A percentile compares a stretch with the other conserved stretches of the same genome.
These are phyloP conservation scores for Zarea fungicola DNA, from an alignment of 2,329 filamentous ascomycete genomes.

Conservation along the genomic window DNA sequence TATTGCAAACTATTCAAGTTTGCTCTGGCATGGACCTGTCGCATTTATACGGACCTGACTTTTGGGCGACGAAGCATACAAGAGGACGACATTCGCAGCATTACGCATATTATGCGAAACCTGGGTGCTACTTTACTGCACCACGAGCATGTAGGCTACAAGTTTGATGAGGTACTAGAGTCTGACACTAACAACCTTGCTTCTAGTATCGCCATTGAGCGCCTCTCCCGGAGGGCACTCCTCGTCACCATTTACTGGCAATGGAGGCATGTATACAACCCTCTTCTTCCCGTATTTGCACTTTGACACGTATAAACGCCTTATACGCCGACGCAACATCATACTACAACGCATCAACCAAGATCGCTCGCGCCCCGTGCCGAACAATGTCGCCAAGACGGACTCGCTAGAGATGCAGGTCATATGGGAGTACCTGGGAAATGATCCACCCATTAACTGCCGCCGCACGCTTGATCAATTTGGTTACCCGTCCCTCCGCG, in stretches of 20 bases:
- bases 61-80: constrained; percentile 44
- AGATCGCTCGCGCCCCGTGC: constrained; percentile 51
- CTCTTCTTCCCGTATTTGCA: constrained; percentile 57
- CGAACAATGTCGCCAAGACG: constrained; percentile 46
- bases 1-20: constrained; percentile 39
- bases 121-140: constrained; percentile 43
- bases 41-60: constrained; percentile 40
- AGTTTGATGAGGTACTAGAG: too few relatives aligned
- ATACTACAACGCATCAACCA: constrained; percentile 48
- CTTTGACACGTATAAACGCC: constrained; percentile 57
- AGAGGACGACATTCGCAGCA: constrained; percentile 44
- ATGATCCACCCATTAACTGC: constrained; percentile 56
- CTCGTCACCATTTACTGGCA: constrained; percentile 22
- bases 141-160: constrained; percentile 30
- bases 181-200: constrained; percentile 9
- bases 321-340: constrained; percentile 51
- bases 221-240: constrained; percentile 25
- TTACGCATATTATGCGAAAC: constrained; percentile 45
- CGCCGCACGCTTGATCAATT: constrained; percentile 60
- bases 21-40: constrained; percentile 32
- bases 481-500: constrained; percentile 55
- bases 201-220: constrained; percentile 32
- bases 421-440: constrained; percentile 58
- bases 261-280: constrained; percentile 37
- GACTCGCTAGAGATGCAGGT: constrained; percentile 54